Conservation (phyloP, 2,329 filamentous ascomycete species). For the Fusarium anguioides region DNA sequence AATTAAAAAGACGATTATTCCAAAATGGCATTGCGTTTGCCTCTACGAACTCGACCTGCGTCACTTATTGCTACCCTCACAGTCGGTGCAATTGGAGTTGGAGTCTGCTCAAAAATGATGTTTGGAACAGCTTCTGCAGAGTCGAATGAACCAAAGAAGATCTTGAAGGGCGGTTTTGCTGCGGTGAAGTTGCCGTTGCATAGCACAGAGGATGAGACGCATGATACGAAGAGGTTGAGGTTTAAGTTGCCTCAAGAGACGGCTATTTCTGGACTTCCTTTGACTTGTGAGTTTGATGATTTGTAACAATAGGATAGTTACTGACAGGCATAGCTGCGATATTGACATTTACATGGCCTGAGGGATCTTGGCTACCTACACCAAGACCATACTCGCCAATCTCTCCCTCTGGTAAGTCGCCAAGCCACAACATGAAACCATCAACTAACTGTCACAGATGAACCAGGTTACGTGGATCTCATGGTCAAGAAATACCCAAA, state of each 20-base stretch:
- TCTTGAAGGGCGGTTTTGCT: conserved; percentile 52
- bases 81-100: conserved; percentile 28
- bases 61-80: conserved; percentile 41
- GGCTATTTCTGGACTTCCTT: conserved; percentile 59
- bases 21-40: conserved; percentile 29
- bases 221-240: conserved; percentile 67
- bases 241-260: conserved; percentile 64
- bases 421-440: fast-evolving
- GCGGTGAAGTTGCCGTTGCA: conserved; percentile 62
- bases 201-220: conserved; percentile 64
- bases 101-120: conserved; percentile 37
- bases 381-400: conserved; percentile 75
- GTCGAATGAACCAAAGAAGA: conserved; percentile 23
- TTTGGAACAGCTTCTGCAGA: conserved; percentile 40
- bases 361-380: conserved; percentile 67
- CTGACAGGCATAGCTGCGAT: conserved; percentile 58
- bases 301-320: fast-evolving
- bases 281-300: conserved; percentile 56
- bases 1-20: not conserved
- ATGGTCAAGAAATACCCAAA: conserved; percentile 75
- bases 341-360: conserved; percentile 69
- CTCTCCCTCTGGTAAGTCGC: conserved; percentile 9
- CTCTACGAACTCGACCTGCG: conserved; percentile 31
- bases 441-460: conserved; percentile 48
- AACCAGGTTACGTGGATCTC: conserved; percentile 70